Evolutionary conservation across 129 eudicot genomes (phyloP), one percentile per base, ranked within the genome.

Genomic region (Oenanthe sinensis): DNA sequence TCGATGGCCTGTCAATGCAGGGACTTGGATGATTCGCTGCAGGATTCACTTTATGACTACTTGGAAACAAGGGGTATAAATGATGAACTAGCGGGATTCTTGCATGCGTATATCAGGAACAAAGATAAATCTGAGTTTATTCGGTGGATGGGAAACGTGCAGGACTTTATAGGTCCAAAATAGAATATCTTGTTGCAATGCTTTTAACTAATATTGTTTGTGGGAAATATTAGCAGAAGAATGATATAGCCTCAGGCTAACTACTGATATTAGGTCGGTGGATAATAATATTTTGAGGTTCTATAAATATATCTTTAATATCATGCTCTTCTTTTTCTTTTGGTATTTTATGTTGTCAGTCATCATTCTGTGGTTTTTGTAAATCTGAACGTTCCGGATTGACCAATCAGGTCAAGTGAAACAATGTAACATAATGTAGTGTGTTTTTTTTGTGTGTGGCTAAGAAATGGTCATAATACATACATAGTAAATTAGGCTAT

Each of bases 1-100:
- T 10, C 22, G 9, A 20, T 43, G 76, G 50, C 47, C 47, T 73
- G 40, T 46, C 77, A 46, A 11, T 81, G 62, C 89, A 88, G 92
- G 79, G 92, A 88, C 54, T 45, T 88, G 85, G 92, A 88, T 42
- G 92, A 86, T 75, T 77, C 82, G 43, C 79, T 88, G 77, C 92
- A 88, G 73, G 43, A 88, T 68, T 79, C 85, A 48, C 88, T 86
- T 33, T 88, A 83, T 50, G 86, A 86, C 33, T 86, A 79, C 80
- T 78, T 88, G 75, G 92, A 88, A 86, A 71, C 52, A 14, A 86
- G 92, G 85, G 89, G 88, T 55, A 82, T 88, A 65, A 82, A 86
- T 71, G 92, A 88, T 17, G 75, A 80, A 6, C 85, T 88, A 22
- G 85, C 83, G 62, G 81, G 37, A 48, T 88, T 86, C 78, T 80